phyloP scores from a whole-genome alignment of 108 stramenopile genomes.

The Hondaea fermentalgiana region DNA sequence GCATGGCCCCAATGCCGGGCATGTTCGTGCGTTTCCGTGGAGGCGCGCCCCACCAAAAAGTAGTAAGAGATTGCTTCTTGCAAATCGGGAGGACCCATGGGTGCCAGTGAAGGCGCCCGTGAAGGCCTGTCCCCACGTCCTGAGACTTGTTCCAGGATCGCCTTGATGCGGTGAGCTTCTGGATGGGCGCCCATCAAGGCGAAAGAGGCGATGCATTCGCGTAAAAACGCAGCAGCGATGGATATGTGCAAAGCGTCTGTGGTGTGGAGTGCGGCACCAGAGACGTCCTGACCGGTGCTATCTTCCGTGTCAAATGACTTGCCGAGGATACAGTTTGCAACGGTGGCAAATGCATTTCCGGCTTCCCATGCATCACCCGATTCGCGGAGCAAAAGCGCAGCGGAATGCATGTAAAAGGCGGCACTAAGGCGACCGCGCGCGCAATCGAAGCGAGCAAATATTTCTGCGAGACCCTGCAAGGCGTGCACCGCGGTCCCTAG shows the following conservation, averaged over 20 bases:
- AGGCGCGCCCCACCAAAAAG: background rate
- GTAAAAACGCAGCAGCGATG: background rate
- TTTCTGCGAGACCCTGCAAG: background rate
- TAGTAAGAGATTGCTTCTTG: background rate
- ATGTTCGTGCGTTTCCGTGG: background rate
- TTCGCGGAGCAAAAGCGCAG: background rate
- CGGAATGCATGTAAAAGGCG: background rate
- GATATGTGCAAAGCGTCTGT: background rate
- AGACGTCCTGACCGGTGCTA: background rate
- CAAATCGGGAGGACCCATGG: background rate
- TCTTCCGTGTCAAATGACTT: background rate
- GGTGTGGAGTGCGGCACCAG: background rate
- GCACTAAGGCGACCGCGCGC: background rate
- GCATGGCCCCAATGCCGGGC: background rate
- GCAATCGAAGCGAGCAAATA: background rate
- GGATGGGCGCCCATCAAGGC: background rate
- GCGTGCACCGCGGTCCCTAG: background rate
- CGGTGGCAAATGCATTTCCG: slow-evolving; percentile 1
- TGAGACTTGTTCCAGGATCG: background rate
- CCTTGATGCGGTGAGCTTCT: background rate
- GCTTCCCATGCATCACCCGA: background rate
- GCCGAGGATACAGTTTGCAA: background rate
- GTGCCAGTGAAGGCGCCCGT: background rate
- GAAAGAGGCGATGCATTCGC: background rate
- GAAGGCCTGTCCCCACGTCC: background rate